phyloP scores from a whole-genome alignment of 345 rosid genomes.

The Syzygium aromaticum region DNA sequence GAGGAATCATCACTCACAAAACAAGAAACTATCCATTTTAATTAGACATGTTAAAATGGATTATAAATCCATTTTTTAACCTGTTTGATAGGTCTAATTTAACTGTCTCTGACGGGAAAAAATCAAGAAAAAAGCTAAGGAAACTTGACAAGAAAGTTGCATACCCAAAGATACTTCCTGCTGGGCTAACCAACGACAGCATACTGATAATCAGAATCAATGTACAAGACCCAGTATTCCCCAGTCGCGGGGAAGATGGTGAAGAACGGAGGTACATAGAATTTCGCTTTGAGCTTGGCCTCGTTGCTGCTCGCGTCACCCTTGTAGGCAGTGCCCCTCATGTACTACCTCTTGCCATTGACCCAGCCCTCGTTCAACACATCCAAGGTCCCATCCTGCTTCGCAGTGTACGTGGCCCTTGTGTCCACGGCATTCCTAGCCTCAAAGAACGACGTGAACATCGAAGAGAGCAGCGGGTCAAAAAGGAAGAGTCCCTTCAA shows the following conservation, averaged over 20 bases:
- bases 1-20: too few relatives aligned
- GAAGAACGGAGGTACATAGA: conserved; percentile 73
- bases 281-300: conserved; percentile 82
- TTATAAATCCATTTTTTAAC: too few relatives aligned
- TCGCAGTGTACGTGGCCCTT: conserved; percentile 67
- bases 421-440: conserved; percentile 61
- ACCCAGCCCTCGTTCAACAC: conserved; percentile 73
- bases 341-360: conserved; percentile 50
- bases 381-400: conserved; percentile 57
- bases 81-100: too few relatives aligned
- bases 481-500: conserved; percentile 28
- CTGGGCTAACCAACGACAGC: conserved; percentile 66
- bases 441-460: conserved; percentile 30
- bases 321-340: conserved; percentile 64
- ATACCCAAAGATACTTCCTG: conserved; percentile 64
- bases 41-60: too few relatives aligned
- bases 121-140: conserved; percentile 11
- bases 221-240: conserved; percentile 61
- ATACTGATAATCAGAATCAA: conserved; percentile 50
- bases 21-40: too few relatives aligned
- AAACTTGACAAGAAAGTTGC: background rate
- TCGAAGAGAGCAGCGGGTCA: background rate
- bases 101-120: background rate
- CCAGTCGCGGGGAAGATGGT: conserved; percentile 75
- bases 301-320: conserved; percentile 64